A percentile compares a stretch with the other conserved stretches of the same genome.
These are phyloP conservation scores for Camellia sinensis DNA, from an alignment of 148 eudicot species.

Conservation along the genomic window DNA sequence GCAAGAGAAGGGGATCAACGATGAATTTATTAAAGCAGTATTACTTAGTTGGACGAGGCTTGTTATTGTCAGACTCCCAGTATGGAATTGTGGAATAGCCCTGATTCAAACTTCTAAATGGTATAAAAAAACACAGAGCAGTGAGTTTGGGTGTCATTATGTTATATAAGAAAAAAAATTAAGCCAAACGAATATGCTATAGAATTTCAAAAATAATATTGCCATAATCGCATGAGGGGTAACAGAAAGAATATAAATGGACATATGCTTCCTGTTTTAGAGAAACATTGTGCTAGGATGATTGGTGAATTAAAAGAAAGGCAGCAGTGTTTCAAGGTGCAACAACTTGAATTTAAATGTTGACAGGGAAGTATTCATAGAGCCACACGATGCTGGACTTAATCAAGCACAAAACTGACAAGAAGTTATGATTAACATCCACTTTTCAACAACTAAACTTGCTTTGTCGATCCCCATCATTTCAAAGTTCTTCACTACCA, in stretches of 20 bases:
- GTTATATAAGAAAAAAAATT: neutral
- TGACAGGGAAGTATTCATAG: neutral
- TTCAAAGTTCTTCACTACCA: neutral
- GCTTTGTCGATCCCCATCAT: neutral
- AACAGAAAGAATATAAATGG: neutral
- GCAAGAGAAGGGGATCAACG: neutral
- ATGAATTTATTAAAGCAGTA: neutral
- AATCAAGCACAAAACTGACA: neutral
- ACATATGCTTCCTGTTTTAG: neutral
- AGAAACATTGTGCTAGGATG: neutral
- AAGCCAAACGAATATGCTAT: neutral
- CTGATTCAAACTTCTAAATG: neutral
- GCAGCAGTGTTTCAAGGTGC: neutral
- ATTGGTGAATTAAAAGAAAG: neutral
- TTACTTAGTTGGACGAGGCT: neutral
- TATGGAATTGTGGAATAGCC: neutral
- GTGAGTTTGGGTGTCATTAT: neutral
- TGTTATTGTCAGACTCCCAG: neutral
- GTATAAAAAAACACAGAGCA: neutral
- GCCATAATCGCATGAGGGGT: neutral
- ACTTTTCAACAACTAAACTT: neutral
- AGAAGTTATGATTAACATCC: neutral
- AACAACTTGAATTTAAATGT: neutral
- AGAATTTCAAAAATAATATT: neutral
- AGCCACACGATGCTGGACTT: neutral